A percentile compares a stretch with the other conserved stretches of the same genome.
Evolutionary conservation across 2,329 filamentous ascomycete species (phyloP).

Genomic region (Phialemoniopsis sp.): DNA sequence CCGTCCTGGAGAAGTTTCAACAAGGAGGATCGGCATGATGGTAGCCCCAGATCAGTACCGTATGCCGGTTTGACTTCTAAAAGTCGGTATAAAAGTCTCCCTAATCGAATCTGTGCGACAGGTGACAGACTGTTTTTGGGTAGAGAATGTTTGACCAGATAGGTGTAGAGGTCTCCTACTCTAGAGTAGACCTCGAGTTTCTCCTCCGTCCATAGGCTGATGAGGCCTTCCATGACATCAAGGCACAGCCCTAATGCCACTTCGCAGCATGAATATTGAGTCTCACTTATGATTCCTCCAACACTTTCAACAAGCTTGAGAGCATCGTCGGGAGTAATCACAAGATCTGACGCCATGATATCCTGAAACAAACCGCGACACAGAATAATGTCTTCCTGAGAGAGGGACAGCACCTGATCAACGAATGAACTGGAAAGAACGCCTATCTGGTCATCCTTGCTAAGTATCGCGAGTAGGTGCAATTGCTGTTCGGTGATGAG

Average conservation of each 20-base stretch:
- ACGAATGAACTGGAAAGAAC: slow-evolving; percentile 47
- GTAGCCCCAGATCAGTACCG: slow-evolving; percentile 52
- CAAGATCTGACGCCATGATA: slow-evolving; percentile 48
- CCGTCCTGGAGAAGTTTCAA: slow-evolving; percentile 67
- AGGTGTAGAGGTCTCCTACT: slow-evolving; percentile 73
- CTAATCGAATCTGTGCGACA: slow-evolving; percentile 62
- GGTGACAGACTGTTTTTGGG: slow-evolving; percentile 66
- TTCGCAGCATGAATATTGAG: slow-evolving; percentile 70
- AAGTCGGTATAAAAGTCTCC: slow-evolving; percentile 65
- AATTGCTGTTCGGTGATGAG: slow-evolving; percentile 41
- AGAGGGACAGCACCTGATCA: slow-evolving; percentile 41
- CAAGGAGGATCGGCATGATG: slow-evolving; percentile 64
- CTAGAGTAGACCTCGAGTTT: slow-evolving; percentile 57
- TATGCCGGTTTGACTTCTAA: slow-evolving; percentile 66
- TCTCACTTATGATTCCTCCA: slow-evolving; percentile 46
- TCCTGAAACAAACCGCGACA: slow-evolving; percentile 47
- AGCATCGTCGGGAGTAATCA: slow-evolving; percentile 42
- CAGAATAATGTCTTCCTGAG: slow-evolving; percentile 49
- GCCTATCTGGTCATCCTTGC: slow-evolving; percentile 39
- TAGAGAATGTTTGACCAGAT: slow-evolving; percentile 67
- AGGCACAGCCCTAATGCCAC: slow-evolving; percentile 65
- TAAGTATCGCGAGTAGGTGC: slow-evolving; percentile 35
- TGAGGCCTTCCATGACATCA: slow-evolving; percentile 61
- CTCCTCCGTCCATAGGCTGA: slow-evolving; percentile 58
- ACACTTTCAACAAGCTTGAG: slow-evolving; percentile 43